Base-by-base conservation (phyloP, 495 filamentous ascomycete species). In the Daldinia childiae region DNA sequence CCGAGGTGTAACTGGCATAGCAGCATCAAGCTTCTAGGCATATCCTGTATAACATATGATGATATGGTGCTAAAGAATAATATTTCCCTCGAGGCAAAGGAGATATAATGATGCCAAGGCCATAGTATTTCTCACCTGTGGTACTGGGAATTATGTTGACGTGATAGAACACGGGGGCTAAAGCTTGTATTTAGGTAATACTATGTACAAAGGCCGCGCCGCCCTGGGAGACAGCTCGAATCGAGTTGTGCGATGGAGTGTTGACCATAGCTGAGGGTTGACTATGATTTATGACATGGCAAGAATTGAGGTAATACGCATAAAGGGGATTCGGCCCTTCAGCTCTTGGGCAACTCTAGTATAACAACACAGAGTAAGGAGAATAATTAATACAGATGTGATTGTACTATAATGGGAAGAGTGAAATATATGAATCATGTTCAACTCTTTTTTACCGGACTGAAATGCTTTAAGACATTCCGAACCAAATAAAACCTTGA, bases 401-500 rank as follows among this genome's bases (percentile, higher is more conserved):
- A 48, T 11, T 24, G 43, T 9, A 24, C 1, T 4, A 11, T 48
- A 2, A 48, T 24, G 43, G 9, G 17, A 48, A 48, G 43, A 24
- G 17, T 24, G 43, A 48, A 48, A 48, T 48, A 48, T 48, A 48
- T 24, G 43, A 48, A 48, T 12, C 3, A 48, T 48, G 43, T 24
- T 24, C 17, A 48, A 48, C 43, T 48, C n/a, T 1, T 48, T 48
- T 8, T 48, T 48, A 48, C 43, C 4, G 4, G 43, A 48, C 43
- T 21, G 43, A 24, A 48, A 30, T 30, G 50, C 27, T 54, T 54
- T 12, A 14, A 21, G 4, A 36, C 17, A 57, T 34, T 57, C 30
- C n/a, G 54, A 36, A 36, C 8, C n/a, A 30, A 58, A 61, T 17
- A 51, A n/a, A 32, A 29, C 19, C 39, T 41, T 36, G 54, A 58